Evolutionary conservation across 176 grass and related monocot species (phyloP).

Genomic region (Phoenix roebelenii): DNA sequence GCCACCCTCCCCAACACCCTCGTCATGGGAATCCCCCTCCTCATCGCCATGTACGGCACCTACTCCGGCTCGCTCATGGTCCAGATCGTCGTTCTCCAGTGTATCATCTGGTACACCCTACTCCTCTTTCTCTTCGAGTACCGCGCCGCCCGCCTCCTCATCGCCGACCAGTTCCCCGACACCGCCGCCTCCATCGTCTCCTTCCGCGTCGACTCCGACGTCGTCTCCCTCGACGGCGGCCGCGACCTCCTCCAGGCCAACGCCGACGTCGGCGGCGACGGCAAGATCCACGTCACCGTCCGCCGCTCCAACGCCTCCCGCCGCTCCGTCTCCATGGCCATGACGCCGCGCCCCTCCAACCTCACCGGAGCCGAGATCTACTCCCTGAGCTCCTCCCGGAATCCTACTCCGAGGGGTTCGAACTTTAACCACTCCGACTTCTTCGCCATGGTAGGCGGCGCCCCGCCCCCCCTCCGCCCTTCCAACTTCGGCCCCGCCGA

Average conservation of each 20-base stretch:
- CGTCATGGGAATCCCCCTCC: constrained; percentile 75
- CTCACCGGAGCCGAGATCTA: constrained; percentile 5
- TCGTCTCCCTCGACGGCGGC: constrained; percentile 55
- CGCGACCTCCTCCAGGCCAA: constrained; percentile 31
- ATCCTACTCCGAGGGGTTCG: constrained; percentile 72
- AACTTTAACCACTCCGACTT: constrained; percentile 89
- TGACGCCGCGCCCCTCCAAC: constrained; percentile 20
- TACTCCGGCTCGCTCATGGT: constrained; percentile 71
- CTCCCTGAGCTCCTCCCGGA: constrained; percentile 45
- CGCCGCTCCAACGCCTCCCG: constrained; percentile 62
- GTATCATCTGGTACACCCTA: constrained; percentile 98
- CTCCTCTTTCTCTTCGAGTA: constrained; percentile 86
- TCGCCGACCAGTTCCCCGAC: constrained; percentile 66
- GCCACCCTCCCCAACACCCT: constrained; percentile 74
- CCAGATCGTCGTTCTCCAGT: constrained; percentile 80
- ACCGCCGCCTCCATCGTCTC: constrained; percentile 58
- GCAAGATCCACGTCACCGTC: constrained; percentile 56
- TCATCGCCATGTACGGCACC: constrained; percentile 68
- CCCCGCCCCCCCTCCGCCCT: constrained; percentile 25
- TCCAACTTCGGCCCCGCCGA: constrained; percentile 64
- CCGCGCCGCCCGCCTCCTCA: constrained; percentile 59
- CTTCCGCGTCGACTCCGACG: constrained; percentile 46
- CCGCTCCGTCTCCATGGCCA: constrained; percentile 33
- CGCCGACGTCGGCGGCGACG: constrained; percentile 50
- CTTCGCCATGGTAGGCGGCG: constrained; percentile 59